Evolutionary conservation across 1,139 yeast species (phyloP), one percentile per base, ranked within the genome.

Genomic region (Zygosaccharomyces pseudobailii): DNA sequence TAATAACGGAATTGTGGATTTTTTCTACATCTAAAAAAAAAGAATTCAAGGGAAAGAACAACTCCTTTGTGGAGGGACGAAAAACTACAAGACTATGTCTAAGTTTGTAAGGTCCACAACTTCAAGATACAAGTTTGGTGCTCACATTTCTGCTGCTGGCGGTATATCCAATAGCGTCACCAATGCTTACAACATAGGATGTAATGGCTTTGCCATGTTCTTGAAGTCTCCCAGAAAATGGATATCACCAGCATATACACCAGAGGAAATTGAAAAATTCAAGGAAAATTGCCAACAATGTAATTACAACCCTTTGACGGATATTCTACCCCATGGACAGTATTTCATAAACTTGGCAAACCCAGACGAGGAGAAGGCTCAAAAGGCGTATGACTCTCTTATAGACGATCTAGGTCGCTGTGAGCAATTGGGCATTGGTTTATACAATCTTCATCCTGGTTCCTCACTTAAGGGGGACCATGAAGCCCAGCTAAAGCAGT

Each of bases 401-500:
- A 53, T 90, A 8, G 98, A 92, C 63, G 99, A 92, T 61, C 71
- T 92, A 63, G 72, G 76, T 53, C 71, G 98, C 55, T 92, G 98
- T 67, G 98, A 92, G 62, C 78, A 75, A 57, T 71, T 92, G 46
- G 84, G 85, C 31, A 84, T 92, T 53, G 96, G 96, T 0, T 71
- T 84, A 24, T 92, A 92, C 68, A 92, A 92, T 65, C 81, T 94
- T 66, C 98, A 92, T 61, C 98, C 99, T 0, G 98, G 99, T 0
- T 87, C 97, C 1, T 79, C 89, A 33, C 71, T 92, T 45, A 87
- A 83, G 45, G 79, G 85, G 1, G 87, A 85, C 61, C 88, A 84
- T 60, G 61, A 67, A 3, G 77, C 72, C 25, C 87, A 95, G 0
- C 69, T 90, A 43, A 69, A 69, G 43, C 78, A 80, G 47, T 71